phyloP scores from a whole-genome alignment of 257 asterid species.

The Salvia splendens region DNA sequence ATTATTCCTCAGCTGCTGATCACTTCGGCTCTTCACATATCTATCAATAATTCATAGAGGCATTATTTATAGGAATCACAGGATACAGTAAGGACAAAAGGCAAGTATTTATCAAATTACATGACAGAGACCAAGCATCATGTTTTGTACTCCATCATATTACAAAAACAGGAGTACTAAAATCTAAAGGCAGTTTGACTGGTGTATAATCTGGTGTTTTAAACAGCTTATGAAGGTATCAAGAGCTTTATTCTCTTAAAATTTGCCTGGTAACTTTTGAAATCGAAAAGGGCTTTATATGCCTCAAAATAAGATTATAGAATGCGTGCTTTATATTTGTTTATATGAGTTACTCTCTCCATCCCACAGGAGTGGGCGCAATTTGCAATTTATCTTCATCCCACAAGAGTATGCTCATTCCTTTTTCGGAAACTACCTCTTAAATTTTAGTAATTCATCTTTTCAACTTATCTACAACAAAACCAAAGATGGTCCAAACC shows the following conservation, averaged over 20 bases:
- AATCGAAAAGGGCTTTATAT: not conserved
- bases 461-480: too few relatives aligned
- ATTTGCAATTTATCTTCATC: too few relatives aligned
- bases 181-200: not conserved
- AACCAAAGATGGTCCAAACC: too few relatives aligned
- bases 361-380: too few relatives aligned
- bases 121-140: not conserved
- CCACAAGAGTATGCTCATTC: too few relatives aligned
- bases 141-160: not conserved
- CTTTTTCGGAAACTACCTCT: too few relatives aligned
- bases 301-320: not conserved
- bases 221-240: not conserved
- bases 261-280: not conserved
- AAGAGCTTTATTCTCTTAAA: not conserved
- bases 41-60: conserved; percentile 36
- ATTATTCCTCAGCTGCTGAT: conserved; percentile 68
- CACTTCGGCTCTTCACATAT: conserved; percentile 96
- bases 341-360: too few relatives aligned
- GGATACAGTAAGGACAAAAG: not conserved
- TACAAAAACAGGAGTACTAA: not conserved
- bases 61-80: not conserved
- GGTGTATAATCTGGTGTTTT: not conserved
- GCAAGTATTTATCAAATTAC: not conserved
- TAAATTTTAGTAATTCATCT: too few relatives aligned
- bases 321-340: too few relatives aligned